A percentile compares a stretch with the other conserved stretches of the same genome.
Conservation (phyloP, 176 grass and related monocot genomes). For the Hordeum marinum region DNA sequence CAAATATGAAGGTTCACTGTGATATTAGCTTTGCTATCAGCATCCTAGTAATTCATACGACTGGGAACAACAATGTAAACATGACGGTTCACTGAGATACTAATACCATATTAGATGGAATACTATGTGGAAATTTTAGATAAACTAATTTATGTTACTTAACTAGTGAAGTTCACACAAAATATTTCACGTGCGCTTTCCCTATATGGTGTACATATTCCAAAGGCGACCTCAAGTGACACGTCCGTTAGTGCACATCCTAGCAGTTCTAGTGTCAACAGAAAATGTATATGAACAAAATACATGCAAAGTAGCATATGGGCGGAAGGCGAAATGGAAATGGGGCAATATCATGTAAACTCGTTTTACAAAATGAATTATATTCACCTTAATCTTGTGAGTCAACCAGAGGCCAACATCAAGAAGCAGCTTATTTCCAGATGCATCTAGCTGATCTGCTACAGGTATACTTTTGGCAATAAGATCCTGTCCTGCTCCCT, state of each 20-base stretch:
- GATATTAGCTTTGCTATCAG: neutral
- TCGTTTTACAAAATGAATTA: neutral
- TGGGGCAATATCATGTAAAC: neutral
- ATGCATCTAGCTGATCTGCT: slow-evolving; percentile 68
- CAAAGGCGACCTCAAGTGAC: neutral
- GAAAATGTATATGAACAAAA: neutral
- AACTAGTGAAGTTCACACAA: neutral
- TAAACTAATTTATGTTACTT: neutral
- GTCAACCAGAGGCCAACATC: slow-evolving; percentile 98
- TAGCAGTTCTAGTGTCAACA: neutral
- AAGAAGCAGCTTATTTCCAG: slow-evolving; percentile 92
- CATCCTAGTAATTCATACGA: neutral
- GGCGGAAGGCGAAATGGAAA: neutral
- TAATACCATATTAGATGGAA: neutral
- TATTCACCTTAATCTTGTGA: slow-evolving; percentile 83
- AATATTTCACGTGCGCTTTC: neutral
- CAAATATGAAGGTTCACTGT: neutral
- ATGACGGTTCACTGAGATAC: neutral
- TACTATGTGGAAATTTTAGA: neutral
- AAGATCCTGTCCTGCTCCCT: slow-evolving; percentile 90
- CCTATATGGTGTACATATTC: neutral
- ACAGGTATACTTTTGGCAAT: slow-evolving; percentile 73
- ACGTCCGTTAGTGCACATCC: neutral
- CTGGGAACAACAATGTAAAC: neutral
- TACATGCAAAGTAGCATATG: neutral